phyloP scores from a whole-genome alignment of 805 yeast species.

The Kuraishia capsulata region DNA sequence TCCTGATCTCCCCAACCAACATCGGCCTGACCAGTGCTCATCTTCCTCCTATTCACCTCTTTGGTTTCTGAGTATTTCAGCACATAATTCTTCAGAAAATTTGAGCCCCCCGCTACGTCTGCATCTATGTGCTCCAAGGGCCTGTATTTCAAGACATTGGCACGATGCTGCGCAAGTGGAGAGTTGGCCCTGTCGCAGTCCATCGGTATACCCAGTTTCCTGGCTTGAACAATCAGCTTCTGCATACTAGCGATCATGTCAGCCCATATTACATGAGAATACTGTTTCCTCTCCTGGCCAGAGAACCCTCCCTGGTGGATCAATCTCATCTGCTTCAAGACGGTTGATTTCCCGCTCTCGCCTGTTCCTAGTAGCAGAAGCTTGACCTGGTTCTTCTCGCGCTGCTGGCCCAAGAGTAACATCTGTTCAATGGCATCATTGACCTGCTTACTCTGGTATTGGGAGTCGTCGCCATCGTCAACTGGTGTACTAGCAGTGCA shows the following conservation, averaged over 20 bases:
- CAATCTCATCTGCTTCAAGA: slow-evolving; percentile 78
- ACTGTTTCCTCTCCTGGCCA: slow-evolving; percentile 68
- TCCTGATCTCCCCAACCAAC: slow-evolving; percentile 15
- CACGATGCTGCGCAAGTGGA: slow-evolving; percentile 35
- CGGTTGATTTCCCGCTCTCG: slow-evolving; percentile 91
- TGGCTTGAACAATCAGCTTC: slow-evolving; percentile 64
- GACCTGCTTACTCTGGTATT: slow-evolving; percentile 40
- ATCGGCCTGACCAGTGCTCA: slow-evolving; percentile 46
- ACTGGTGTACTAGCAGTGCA: slow-evolving; percentile 60
- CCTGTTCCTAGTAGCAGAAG: slow-evolving; percentile 86
- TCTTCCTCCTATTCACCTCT: slow-evolving; percentile 38
- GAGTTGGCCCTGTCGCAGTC: slow-evolving; percentile 54
- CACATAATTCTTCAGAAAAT: slow-evolving; percentile 56
- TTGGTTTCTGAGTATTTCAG: slow-evolving; percentile 48
- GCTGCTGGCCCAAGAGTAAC: slow-evolving; percentile 39
- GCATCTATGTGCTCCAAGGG: slow-evolving; percentile 58
- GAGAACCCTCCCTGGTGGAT: slow-evolving; percentile 82
- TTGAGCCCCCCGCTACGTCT: slow-evolving; percentile 54
- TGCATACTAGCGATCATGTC: slow-evolving; percentile 85
- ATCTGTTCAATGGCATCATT: slow-evolving; percentile 61
- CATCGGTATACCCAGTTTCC: slow-evolving; percentile 51
- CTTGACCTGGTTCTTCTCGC: slow-evolving; percentile 53
- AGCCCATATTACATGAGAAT: slow-evolving; percentile 85
- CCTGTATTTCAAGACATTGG: slow-evolving; percentile 44
- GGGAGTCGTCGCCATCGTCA: slow-evolving; percentile 35